Evolutionary conservation across 768 basidiomycete species (phyloP).

Genomic region (Suillus decipiens): DNA sequence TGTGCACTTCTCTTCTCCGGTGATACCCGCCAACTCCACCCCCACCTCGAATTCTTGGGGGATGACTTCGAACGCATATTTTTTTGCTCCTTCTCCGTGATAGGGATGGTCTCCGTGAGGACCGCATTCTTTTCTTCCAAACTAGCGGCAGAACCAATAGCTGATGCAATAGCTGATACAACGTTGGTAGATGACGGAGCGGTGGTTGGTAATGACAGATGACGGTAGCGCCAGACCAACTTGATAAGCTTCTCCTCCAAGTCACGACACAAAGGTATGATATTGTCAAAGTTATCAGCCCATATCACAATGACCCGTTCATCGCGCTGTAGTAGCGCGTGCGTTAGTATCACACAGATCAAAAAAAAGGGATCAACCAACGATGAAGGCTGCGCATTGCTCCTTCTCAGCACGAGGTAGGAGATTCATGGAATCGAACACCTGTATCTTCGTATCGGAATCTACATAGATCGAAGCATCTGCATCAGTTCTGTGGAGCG

Average conservation of each 20-base stretch:
- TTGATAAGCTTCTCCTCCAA: conserved; percentile 80
- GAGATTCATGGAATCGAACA: conserved; percentile 67
- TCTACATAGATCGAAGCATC: conserved; percentile 68
- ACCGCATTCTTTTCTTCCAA: conserved; percentile 44
- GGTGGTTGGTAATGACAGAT: conserved; percentile 14
- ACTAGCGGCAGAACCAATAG: conserved; percentile 53
- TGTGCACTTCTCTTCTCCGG: conserved; percentile 25
- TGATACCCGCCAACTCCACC: conserved; percentile 50
- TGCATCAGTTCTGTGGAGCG: conserved; percentile 46
- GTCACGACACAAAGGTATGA: conserved; percentile 69
- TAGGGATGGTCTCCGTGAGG: conserved; percentile 19
- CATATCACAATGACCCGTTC: conserved; percentile 81
- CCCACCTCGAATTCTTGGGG: conserved; percentile 17
- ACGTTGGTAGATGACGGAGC: conserved; percentile 26
- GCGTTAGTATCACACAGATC: not conserved
- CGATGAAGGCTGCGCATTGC: conserved; percentile 87
- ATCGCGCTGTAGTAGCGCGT: conserved; percentile 54
- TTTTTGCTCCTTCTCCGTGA: conserved; percentile 21
- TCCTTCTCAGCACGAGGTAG: conserved; percentile 85
- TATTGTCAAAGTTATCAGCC: conserved; percentile 79
- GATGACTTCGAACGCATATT: not conserved
- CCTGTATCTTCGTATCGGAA: conserved; percentile 81
- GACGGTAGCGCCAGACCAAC: conserved; percentile 68
- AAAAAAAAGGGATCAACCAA: conserved; percentile 35
- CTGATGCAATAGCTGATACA: conserved; percentile 50